Evolutionary conservation across 2,329 filamentous ascomycete species (phyloP).

Genomic region (Xylaria arbuscula): DNA sequence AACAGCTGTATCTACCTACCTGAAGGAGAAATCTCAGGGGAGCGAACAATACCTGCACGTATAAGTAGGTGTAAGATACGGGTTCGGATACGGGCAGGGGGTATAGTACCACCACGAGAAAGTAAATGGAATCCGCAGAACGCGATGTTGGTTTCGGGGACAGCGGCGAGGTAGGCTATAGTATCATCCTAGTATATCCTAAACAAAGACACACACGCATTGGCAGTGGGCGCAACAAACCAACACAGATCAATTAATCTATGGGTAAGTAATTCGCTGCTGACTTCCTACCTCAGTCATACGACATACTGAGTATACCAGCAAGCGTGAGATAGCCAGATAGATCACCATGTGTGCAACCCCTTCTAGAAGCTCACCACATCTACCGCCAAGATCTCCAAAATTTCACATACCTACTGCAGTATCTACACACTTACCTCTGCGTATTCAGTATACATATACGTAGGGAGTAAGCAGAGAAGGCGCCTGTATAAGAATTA

Average conservation of each 20-base stretch:
- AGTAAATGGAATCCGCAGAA: neutral
- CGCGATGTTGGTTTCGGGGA: neutral
- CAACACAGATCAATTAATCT: neutral
- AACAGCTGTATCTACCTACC: slow-evolving; percentile 1
- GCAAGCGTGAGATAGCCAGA: neutral
- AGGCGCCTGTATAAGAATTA: too few species aligned
- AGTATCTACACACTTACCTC: neutral
- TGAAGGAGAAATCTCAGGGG: neutral
- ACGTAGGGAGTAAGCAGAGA: neutral
- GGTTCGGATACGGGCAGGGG: too few species aligned
- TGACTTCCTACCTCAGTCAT: neutral
- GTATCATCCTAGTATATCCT: neutral
- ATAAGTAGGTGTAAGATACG: too few species aligned
- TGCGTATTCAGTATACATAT: neutral
- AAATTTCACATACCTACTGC: neutral
- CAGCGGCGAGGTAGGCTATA: neutral
- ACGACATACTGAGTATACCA: neutral
- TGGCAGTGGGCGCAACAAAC: neutral
- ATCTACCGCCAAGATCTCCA: slow-evolving; percentile 1
- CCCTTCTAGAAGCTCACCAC: slow-evolving; percentile 13
- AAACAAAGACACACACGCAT: neutral
- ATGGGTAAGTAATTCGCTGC: too few species aligned
- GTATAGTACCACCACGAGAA: neutral
- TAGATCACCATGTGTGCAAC: neutral
- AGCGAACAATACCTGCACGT: neutral